Conservation (phyloP, 2,329 filamentous ascomycete genomes). For the Claviceps paspali region DNA sequence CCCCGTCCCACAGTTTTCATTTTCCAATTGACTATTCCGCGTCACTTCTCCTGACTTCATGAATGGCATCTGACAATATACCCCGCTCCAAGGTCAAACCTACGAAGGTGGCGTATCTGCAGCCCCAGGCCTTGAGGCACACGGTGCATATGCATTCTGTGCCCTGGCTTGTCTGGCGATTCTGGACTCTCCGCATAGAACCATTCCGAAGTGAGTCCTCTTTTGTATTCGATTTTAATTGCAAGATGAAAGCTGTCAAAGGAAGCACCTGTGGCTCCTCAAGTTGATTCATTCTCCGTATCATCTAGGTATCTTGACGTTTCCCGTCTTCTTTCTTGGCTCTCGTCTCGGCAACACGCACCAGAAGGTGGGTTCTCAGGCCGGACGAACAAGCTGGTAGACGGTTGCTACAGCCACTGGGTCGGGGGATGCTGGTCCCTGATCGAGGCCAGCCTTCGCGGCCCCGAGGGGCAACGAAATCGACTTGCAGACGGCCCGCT, state of each 20-base stretch:
- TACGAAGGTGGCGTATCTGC: conserved; percentile 89
- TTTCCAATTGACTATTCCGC: conserved; percentile 7
- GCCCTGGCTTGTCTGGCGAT: conserved; percentile 80
- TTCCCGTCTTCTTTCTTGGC: conserved; percentile 65
- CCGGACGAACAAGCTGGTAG: conserved; percentile 92
- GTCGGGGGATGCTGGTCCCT: conserved; percentile 89
- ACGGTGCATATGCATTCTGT: conserved; percentile 94
- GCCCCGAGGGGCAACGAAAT: conserved; percentile 22
- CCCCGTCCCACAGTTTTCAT: neutral
- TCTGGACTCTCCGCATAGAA: conserved; percentile 61
- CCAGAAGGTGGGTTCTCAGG: conserved; percentile 90
- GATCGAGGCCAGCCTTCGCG: conserved; percentile 61
- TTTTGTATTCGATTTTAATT: neutral
- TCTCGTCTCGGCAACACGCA: conserved; percentile 75
- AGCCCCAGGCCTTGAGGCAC: conserved; percentile 75
- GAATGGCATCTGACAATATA: conserved; percentile 3
- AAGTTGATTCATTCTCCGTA: no score
- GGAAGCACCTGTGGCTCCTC: no score
- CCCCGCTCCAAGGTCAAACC: conserved; percentile 55
- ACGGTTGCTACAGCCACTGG: conserved; percentile 98
- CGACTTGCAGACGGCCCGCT: conserved; percentile 14
- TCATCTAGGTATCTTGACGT: conserved; percentile 54
- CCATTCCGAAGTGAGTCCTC: conserved; percentile 50
- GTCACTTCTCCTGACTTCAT: conserved; percentile 5
- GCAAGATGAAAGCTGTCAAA: no score